Conservation (phyloP, 148 eudicot genomes). For the Silene uniflora region DNA sequence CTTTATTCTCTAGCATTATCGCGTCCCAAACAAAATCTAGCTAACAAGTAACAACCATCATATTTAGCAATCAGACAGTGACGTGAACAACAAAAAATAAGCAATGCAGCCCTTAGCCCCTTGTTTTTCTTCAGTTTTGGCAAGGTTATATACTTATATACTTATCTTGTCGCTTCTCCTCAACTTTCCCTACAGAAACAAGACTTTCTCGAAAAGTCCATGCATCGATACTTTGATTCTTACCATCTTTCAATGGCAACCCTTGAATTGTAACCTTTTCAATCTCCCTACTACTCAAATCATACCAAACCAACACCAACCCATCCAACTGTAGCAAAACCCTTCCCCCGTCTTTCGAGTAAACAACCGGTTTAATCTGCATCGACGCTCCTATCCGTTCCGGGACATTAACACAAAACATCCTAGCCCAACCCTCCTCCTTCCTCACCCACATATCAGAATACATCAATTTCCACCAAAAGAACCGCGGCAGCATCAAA, state of each 20-base stretch:
- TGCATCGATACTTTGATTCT: background rate
- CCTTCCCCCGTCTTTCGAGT: background rate
- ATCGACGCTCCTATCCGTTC: background rate
- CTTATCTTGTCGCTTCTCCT: background rate
- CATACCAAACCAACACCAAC: slow-evolving; percentile 7
- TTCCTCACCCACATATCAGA: too few species aligned
- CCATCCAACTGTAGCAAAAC: slow-evolving; percentile 4
- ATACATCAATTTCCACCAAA: too few species aligned
- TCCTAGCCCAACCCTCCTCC: background rate
- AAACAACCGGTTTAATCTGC: background rate
- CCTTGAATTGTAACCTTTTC: slow-evolving; percentile 2
- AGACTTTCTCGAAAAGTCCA: slow-evolving; percentile 1
- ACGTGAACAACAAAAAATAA: too few species aligned
- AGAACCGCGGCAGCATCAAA: too few species aligned
- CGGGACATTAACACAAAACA: background rate
- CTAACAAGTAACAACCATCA: too few species aligned
- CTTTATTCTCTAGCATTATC: too few species aligned
- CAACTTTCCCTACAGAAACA: background rate
- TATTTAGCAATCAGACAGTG: too few species aligned
- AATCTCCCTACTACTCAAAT: background rate
- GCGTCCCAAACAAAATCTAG: too few species aligned
- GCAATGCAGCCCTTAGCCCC: too few species aligned
- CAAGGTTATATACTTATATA: too few species aligned
- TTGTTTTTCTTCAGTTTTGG: background rate
- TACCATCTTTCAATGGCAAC: background rate